A percentile compares a stretch with the other conserved stretches of the same genome.
These are phyloP conservation scores for Pseudonitzschia delicatissima DNA, from an alignment of 108 stramenopile genomes.

Conservation along the genomic window DNA sequence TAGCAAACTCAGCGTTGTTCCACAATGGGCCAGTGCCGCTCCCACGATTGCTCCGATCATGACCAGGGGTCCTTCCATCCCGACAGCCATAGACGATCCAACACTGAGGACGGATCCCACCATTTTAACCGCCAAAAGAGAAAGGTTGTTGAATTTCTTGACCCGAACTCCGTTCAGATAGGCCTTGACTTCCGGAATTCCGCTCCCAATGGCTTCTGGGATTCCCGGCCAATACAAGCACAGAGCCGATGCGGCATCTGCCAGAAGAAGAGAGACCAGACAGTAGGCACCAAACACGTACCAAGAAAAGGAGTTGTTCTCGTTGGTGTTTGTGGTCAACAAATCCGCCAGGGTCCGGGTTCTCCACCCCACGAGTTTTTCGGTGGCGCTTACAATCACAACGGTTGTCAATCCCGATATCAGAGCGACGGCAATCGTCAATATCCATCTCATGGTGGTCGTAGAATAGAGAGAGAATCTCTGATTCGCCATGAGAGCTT, in stretches of 20 bases:
- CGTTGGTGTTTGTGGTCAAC: not conserved
- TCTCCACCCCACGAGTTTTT: constrained; percentile 5
- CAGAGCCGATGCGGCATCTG: constrained; percentile 14
- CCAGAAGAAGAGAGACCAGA: constrained; percentile 5
- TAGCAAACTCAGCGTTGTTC: not conserved
- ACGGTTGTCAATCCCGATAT: constrained; percentile 28
- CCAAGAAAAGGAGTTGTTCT: not conserved
- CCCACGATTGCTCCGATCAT: constrained; percentile 78
- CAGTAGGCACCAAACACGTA: not conserved
- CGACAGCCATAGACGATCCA: constrained; percentile 64
- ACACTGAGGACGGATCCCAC: constrained; percentile 71
- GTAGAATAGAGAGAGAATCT: not conserved
- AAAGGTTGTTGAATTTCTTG: constrained; percentile 32
- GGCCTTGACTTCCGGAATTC: constrained; percentile 85
- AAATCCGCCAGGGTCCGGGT: not conserved
- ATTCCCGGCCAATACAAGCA: constrained; percentile 19
- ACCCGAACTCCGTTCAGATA: constrained; percentile 80
- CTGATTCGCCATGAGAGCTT: not conserved
- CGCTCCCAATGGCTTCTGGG: constrained; percentile 65
- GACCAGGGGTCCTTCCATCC: constrained; percentile 85
- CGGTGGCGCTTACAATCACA: constrained; percentile 19
- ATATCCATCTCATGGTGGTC: constrained; percentile 30
- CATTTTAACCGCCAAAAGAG: constrained; percentile 48
- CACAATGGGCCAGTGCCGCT: constrained; percentile 14
- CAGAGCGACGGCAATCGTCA: constrained; percentile 20